Percentiles rank a stretch among this genome's conserved stretches.
Evolutionary conservation across 2,329 filamentous ascomycete genomes (phyloP).

Genomic region (Aureobasidium sp.): DNA sequence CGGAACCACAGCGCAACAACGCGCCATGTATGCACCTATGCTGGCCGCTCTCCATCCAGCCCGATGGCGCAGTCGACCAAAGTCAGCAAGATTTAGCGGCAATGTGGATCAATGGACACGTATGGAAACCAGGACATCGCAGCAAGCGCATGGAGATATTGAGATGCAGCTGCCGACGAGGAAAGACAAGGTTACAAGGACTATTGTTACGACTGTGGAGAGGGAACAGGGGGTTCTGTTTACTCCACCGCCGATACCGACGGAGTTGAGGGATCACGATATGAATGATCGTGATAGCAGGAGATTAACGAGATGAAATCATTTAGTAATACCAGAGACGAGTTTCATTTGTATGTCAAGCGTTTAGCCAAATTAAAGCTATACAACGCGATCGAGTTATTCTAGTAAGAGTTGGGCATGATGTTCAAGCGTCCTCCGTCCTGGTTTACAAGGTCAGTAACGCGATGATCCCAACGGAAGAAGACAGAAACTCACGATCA

Average conservation of each 20-base stretch:
- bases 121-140: neutral
- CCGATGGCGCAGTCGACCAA: neutral
- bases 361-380: too few relatives aligned
- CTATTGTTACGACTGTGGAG: neutral
- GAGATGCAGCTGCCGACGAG: constrained; percentile 5
- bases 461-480: rapidly evolving
- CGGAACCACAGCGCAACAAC: constrained; percentile 15
- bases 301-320: neutral
- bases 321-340: neutral
- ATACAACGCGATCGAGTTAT: too few relatives aligned
- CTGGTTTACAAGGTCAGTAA: neutral
- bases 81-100: neutral
- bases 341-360: too few relatives aligned
- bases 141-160: neutral
- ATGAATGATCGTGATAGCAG: neutral
- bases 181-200: neutral
- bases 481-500: constrained; percentile 28
- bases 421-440: constrained; percentile 53
- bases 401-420: constrained; percentile 45
- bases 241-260: neutral
- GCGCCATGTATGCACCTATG: constrained; percentile 11
- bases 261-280: neutral
- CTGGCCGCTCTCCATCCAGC: neutral
- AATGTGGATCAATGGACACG: neutral
- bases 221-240: neutral